Conservation (phyloP, 805 yeast genomes). For the Kodamaea kaohsiungensis region DNA sequence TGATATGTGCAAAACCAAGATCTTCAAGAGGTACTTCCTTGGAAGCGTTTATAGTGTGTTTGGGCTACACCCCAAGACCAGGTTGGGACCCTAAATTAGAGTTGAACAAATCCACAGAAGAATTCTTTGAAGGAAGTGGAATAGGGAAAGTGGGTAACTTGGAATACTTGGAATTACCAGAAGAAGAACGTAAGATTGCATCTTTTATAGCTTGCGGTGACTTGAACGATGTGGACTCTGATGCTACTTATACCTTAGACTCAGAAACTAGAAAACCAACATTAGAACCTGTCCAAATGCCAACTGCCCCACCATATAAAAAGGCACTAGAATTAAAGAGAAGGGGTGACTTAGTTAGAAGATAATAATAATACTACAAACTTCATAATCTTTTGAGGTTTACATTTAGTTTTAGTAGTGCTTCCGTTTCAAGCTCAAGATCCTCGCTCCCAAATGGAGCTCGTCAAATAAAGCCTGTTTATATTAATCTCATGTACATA, state of each 20-base stretch:
- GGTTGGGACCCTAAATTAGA: slow-evolving; percentile 78
- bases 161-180: slow-evolving; percentile 49
- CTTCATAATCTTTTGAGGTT: too few species aligned
- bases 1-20: slow-evolving; percentile 94
- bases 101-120: slow-evolving; percentile 67
- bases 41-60: slow-evolving; percentile 91
- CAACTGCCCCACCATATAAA: slow-evolving; percentile 97
- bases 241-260: slow-evolving; percentile 82
- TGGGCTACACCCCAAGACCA: slow-evolving; percentile 78
- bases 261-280: slow-evolving; percentile 41
- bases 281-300: slow-evolving; percentile 90
- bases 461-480: neutral
- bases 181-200: slow-evolving; percentile 75
- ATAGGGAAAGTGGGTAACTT: slow-evolving; percentile 56
- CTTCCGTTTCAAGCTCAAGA: neutral
- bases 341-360: slow-evolving; percentile 47
- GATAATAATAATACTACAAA: slow-evolving; percentile 3
- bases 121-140: slow-evolving; percentile 66
- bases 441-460: neutral
- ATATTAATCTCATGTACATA: neutral
- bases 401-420: too few species aligned
- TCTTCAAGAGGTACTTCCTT: slow-evolving; percentile 92
- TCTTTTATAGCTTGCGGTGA: slow-evolving; percentile 98
- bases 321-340: slow-evolving; percentile 86
- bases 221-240: slow-evolving; percentile 83